Evolutionary conservation across 2,329 filamentous ascomycete genomes (phyloP).

Genomic region (Talaromyces atroroseus): DNA sequence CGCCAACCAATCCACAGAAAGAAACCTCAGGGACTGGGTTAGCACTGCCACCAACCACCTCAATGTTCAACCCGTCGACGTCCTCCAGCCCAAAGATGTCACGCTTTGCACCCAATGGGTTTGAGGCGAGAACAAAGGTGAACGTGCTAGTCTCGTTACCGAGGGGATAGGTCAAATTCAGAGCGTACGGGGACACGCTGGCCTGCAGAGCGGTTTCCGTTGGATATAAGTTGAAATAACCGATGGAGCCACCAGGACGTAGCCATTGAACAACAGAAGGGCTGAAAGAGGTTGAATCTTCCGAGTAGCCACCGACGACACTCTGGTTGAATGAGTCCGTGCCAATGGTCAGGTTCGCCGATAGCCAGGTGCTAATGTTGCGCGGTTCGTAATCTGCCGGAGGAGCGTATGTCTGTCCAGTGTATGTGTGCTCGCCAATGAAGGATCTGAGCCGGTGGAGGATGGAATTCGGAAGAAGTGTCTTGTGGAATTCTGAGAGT

Average conservation of each 20-base stretch:
- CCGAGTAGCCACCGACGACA: slow-evolving; percentile 51
- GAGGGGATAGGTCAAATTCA: slow-evolving; percentile 51
- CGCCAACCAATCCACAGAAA: slow-evolving; percentile 9
- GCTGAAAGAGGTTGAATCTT: slow-evolving; percentile 51
- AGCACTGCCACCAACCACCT: slow-evolving; percentile 15
- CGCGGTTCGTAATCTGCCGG: slow-evolving; percentile 53
- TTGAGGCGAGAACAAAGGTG: slow-evolving; percentile 31
- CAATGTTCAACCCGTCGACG: slow-evolving; percentile 15
- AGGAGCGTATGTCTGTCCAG: slow-evolving; percentile 51
- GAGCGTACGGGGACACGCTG: slow-evolving; percentile 35
- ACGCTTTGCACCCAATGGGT: slow-evolving; percentile 14
- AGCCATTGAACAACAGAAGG: slow-evolving; percentile 58
- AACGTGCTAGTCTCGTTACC: slow-evolving; percentile 49
- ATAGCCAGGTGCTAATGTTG: slow-evolving; percentile 57
- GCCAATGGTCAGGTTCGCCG: slow-evolving; percentile 54
- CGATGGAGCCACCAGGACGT: slow-evolving; percentile 26
- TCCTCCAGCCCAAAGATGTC: slow-evolving; percentile 13
- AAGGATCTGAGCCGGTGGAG: slow-evolving; percentile 42
- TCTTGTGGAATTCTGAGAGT: slow-evolving; percentile 46
- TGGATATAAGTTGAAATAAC: slow-evolving; percentile 31
- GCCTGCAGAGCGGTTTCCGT: slow-evolving; percentile 39
- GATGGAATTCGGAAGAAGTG: slow-evolving; percentile 40
- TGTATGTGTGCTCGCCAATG: slow-evolving; percentile 49
- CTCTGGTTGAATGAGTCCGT: slow-evolving; percentile 54
- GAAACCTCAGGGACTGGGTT: slow-evolving; percentile 12